These are phyloP conservation scores for Zalerion maritima DNA, from an alignment of 495 filamentous ascomycete genomes.

Conservation along the genomic window DNA sequence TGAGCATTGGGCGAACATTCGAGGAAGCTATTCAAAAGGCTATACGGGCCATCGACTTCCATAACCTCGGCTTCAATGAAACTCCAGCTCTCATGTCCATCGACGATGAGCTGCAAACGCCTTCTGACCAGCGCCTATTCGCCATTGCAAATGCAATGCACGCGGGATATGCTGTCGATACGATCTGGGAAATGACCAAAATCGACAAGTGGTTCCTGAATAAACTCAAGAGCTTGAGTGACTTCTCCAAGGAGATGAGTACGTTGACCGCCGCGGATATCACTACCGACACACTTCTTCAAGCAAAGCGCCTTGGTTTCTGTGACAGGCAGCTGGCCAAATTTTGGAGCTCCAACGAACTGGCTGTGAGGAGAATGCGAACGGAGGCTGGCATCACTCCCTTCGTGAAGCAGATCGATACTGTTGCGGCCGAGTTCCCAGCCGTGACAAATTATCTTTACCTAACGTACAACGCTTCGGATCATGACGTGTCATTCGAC, in stretches of 20 bases:
- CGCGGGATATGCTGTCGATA: slow-evolving; percentile 79
- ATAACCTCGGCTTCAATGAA: slow-evolving; percentile 90
- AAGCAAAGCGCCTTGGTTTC: slow-evolving; percentile 88
- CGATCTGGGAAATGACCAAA: slow-evolving; percentile 94
- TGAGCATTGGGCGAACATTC: slow-evolving; percentile 93
- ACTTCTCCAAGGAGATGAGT: slow-evolving; percentile 70
- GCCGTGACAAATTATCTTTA: slow-evolving; percentile 94
- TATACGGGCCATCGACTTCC: slow-evolving; percentile 84
- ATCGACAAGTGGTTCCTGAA: slow-evolving; percentile 97
- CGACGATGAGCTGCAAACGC: slow-evolving; percentile 88
- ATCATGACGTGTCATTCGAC: slow-evolving; percentile 71
- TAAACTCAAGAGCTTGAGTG: slow-evolving; percentile 75
- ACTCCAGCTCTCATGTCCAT: slow-evolving; percentile 88
- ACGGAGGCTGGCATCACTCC: slow-evolving; percentile 75
- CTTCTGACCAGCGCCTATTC: slow-evolving; percentile 93
- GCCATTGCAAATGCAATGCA: slow-evolving; percentile 97
- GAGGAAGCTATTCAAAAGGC: slow-evolving; percentile 98
- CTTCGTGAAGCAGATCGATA: slow-evolving; percentile 95
- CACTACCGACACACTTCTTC: slow-evolving; percentile 46
- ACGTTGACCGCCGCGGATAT: slow-evolving; percentile 56
- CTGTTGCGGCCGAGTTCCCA: slow-evolving; percentile 93
- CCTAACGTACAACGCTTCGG: slow-evolving; percentile 82
- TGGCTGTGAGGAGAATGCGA: slow-evolving; percentile 68
- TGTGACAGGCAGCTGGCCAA: slow-evolving; percentile 85
- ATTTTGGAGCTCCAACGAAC: slow-evolving; percentile 85